Conservation (phyloP, 2,329 filamentous ascomycete genomes). For the Fusarium verrucosum region DNA sequence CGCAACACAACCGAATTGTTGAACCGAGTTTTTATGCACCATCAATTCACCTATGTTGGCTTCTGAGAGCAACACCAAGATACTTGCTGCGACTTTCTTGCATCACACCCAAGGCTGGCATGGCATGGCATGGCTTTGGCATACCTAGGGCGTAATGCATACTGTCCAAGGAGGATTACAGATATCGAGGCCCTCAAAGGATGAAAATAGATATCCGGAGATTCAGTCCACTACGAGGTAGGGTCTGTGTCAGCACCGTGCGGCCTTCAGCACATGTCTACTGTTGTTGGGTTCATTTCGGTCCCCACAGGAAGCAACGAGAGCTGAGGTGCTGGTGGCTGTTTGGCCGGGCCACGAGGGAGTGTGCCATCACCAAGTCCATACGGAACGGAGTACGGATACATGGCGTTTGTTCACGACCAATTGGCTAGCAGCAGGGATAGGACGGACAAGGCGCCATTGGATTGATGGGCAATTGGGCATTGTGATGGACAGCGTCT, state of each 20-base stretch:
- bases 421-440: constrained; percentile 12
- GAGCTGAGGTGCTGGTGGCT: constrained; percentile 6
- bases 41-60: not conserved
- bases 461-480: not conserved
- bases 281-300: not conserved
- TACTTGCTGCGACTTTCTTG: not conserved
- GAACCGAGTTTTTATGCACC: not conserved
- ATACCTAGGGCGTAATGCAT: not conserved
- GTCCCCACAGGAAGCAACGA: constrained; percentile 1
- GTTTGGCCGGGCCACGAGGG: constrained; percentile 1
- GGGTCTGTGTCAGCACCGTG: constrained; percentile 17
- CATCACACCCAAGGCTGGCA: not conserved
- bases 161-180: not conserved
- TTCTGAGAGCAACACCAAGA: not conserved
- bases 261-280: not conserved
- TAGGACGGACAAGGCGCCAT: constrained; percentile 9
- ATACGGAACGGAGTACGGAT: not conserved
- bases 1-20: constrained; percentile 4
- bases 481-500: constrained; percentile 37
- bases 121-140: no score
- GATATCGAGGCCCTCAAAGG: not conserved
- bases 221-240: not conserved
- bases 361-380: constrained; percentile 21
- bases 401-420: constrained; percentile 14
- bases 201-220: not conserved